phyloP scores from a whole-genome alignment of 768 basidiomycete species.

The Termitomyces titanicus region DNA sequence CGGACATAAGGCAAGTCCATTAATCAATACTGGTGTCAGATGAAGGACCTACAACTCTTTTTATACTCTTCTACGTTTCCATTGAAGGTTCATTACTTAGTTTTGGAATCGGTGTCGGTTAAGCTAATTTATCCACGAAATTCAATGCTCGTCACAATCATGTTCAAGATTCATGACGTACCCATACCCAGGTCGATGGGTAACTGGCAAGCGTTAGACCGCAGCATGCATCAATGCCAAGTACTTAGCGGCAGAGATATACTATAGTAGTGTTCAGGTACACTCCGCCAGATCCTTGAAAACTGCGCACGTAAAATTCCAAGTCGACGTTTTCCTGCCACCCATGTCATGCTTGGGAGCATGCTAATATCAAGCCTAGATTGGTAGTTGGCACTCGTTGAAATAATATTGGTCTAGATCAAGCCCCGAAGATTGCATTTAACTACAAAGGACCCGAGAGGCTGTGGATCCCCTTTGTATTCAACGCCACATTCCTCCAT shows the following conservation, averaged over 20 bases:
- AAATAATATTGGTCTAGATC: background rate
- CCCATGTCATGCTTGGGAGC: background rate
- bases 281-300: background rate
- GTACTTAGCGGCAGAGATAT: too few species aligned
- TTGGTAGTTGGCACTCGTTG: too few species aligned
- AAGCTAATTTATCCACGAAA: too few species aligned
- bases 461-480: background rate
- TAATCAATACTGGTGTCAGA: background rate
- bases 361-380: background rate
- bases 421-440: background rate
- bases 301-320: background rate
- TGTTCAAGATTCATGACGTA: background rate
- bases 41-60: background rate
- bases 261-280: background rate
- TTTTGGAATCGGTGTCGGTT: too few species aligned
- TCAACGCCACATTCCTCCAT: background rate
- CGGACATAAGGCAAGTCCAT: too few species aligned
- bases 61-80: too few species aligned
- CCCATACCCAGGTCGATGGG: too few species aligned
- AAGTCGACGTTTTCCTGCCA: background rate
- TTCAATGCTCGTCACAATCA: background rate
- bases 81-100: too few species aligned
- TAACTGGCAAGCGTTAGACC: too few species aligned
- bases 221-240: too few species aligned
- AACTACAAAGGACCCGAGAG: background rate